phyloP scores from a whole-genome alignment of 768 basidiomycete species.

The Gymnopilus dilepis region DNA sequence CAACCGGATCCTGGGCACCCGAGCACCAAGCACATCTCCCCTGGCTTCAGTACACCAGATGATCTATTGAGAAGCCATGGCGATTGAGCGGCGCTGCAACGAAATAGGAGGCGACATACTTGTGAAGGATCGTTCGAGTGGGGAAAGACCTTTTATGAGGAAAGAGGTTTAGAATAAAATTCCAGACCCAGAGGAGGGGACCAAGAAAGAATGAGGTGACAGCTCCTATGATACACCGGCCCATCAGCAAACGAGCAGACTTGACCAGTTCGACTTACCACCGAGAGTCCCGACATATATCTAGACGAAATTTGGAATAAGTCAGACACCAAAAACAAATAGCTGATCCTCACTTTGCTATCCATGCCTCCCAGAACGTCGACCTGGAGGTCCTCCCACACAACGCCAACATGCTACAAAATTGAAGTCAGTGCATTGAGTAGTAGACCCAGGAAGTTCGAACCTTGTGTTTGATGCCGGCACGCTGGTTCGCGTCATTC shows the following conservation, averaged over 20 bases:
- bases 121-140: slow-evolving; percentile 63
- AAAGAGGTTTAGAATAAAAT: slow-evolving; percentile 44
- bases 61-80: slow-evolving; percentile 41
- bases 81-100: not conserved
- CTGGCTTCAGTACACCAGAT: slow-evolving; percentile 73
- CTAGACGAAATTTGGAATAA: slow-evolving; percentile 36
- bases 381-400: slow-evolving; percentile 74
- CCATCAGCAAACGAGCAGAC: not conserved
- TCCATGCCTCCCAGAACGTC: slow-evolving; percentile 59
- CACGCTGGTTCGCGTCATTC: slow-evolving; percentile 66
- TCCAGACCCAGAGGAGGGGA: slow-evolving; percentile 55
- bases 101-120: slow-evolving; percentile 38
- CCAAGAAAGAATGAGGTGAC: slow-evolving; percentile 56
- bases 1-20: slow-evolving; percentile 88
- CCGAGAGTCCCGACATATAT: slow-evolving; percentile 65
- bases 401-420: slow-evolving; percentile 68
- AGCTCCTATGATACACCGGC: slow-evolving; percentile 44
- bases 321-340: not conserved
- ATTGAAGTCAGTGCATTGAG: not conserved
- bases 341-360: slow-evolving; percentile 50
- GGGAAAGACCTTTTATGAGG: slow-evolving; percentile 40
- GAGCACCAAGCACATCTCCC: slow-evolving; percentile 87
- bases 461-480: slow-evolving; percentile 72
- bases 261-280: slow-evolving; percentile 41
- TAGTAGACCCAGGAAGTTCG: slow-evolving; percentile 12